phyloP scores from a whole-genome alignment of 2,329 filamentous ascomycete species.

The Coleophoma eucalyptorum region DNA sequence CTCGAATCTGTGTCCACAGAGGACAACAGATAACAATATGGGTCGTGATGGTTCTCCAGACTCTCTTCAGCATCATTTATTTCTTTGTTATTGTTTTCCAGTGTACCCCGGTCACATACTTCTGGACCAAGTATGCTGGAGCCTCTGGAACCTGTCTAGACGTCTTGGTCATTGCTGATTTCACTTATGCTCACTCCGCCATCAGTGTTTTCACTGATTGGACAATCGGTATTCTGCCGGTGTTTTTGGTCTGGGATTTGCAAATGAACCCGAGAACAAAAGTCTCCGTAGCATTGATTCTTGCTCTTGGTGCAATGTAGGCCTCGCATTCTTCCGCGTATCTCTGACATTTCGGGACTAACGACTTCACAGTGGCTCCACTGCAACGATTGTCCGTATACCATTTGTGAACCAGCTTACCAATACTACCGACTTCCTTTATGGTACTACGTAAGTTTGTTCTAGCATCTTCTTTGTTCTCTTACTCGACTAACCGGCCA shows the following conservation, averaged over 20 bases:
- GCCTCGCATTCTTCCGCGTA: slow-evolving; percentile 5
- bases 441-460: slow-evolving; percentile 8
- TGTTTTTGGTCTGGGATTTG: slow-evolving; percentile 35
- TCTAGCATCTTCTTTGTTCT: too few relatives aligned
- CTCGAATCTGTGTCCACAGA: slow-evolving; percentile 27
- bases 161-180: slow-evolving; percentile 18
- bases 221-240: slow-evolving; percentile 33
- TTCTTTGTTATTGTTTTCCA: slow-evolving; percentile 34
- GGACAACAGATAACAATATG: slow-evolving; percentile 28
- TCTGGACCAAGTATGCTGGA: slow-evolving; percentile 28
- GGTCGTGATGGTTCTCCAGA: slow-evolving; percentile 24
- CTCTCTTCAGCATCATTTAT: slow-evolving; percentile 30
- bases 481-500: background rate
- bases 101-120: slow-evolving; percentile 30
- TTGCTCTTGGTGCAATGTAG: slow-evolving; percentile 32
- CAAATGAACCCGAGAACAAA: slow-evolving; percentile 33
- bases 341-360: background rate
- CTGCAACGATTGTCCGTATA: slow-evolving; percentile 24
- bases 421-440: slow-evolving; percentile 19
- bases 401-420: slow-evolving; percentile 18
- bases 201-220: slow-evolving; percentile 33
- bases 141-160: slow-evolving; percentile 26
- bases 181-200: slow-evolving; percentile 33
- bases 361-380: slow-evolving; percentile 13
- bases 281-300: slow-evolving; percentile 26